These are phyloP conservation scores for Blumeria hordei DNA, from an alignment of 2,329 filamentous ascomycete species.

Conservation along the genomic window DNA sequence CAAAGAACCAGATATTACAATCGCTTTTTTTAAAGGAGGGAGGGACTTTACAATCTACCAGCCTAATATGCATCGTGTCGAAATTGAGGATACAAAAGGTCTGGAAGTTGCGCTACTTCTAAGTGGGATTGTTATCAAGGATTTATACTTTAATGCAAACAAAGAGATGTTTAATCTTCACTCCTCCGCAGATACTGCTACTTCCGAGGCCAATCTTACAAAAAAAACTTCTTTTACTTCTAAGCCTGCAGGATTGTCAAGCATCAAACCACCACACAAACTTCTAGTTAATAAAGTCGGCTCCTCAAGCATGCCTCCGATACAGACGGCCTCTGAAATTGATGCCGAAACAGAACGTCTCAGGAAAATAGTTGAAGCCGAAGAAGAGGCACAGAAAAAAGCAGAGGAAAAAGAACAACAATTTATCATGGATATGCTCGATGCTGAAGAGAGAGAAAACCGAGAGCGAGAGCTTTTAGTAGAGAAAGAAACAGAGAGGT, in stretches of 20 bases:
- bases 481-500: slow-evolving; percentile 61
- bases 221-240: slow-evolving; percentile 2
- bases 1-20: slow-evolving; percentile 84
- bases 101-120: slow-evolving; percentile 59
- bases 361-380: slow-evolving; percentile 23
- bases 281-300: slow-evolving; percentile 5
- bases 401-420: slow-evolving; percentile 30
- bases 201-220: slow-evolving; percentile 12
- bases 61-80: slow-evolving; percentile 70
- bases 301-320: slow-evolving; percentile 9
- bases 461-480: slow-evolving; percentile 31
- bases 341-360: slow-evolving; percentile 62
- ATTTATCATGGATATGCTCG: slow-evolving; percentile 39
- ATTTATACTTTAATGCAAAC: slow-evolving; percentile 38
- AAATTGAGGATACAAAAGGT: slow-evolving; percentile 84
- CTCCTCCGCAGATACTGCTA: slow-evolving; percentile 15
- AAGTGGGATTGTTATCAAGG: slow-evolving; percentile 37
- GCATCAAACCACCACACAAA: slow-evolving; percentile 5
- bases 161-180: slow-evolving; percentile 59
- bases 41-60: slow-evolving; percentile 68
- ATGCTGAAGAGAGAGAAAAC: slow-evolving; percentile 38
- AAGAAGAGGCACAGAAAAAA: slow-evolving; percentile 24
- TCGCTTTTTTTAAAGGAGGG: slow-evolving; percentile 61
- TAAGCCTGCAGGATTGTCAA: slow-evolving; percentile 7
- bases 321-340: slow-evolving; percentile 21